Evolutionary conservation across 2,329 filamentous ascomycete species (phyloP).

Genomic region (Fusarium sp.): DNA sequence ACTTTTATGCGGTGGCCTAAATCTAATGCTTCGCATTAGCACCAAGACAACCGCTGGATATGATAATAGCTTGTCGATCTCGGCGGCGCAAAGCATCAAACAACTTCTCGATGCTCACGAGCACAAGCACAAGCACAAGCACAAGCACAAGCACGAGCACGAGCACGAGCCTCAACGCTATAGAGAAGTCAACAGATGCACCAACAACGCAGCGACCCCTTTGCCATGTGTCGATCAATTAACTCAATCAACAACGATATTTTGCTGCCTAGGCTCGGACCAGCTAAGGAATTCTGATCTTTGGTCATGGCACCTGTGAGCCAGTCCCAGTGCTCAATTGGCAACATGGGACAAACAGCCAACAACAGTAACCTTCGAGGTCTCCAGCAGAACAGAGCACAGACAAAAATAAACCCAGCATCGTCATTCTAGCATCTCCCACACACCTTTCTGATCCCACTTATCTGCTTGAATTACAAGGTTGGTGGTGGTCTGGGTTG

Average conservation of each 20-base stretch:
- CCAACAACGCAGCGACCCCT: constrained; percentile 7
- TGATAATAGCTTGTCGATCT: constrained; percentile 3
- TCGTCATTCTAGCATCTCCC: constrained; percentile 15
- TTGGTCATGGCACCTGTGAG: background rate
- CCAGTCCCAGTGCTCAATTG: constrained; percentile 11
- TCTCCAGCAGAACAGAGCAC: constrained; percentile 17
- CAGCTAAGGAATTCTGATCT: background rate
- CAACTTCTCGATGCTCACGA: constrained; percentile 9
- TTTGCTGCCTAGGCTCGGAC: constrained; percentile 29
- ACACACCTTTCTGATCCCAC: constrained; percentile 22
- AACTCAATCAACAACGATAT: constrained; percentile 2
- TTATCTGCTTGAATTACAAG: constrained; percentile 11
- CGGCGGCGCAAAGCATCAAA: constrained; percentile 9
- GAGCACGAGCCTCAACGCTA: constrained; percentile 30
- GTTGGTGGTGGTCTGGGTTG: background rate
- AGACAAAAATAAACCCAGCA: constrained; percentile 16
- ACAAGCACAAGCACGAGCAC: constrained; percentile 28
- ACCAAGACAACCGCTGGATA: background rate
- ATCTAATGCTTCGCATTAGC: constrained; percentile 28
- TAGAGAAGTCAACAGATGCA: background rate
- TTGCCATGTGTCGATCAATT: constrained; percentile 10
- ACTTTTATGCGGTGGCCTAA: constrained; percentile 22
- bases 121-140: constrained; percentile 22
- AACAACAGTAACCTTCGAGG: background rate
- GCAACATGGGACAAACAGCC: constrained; percentile 7